These are phyloP conservation scores for Dentipellis fragilis DNA, from an alignment of 768 basidiomycete species.

Conservation along the genomic window DNA sequence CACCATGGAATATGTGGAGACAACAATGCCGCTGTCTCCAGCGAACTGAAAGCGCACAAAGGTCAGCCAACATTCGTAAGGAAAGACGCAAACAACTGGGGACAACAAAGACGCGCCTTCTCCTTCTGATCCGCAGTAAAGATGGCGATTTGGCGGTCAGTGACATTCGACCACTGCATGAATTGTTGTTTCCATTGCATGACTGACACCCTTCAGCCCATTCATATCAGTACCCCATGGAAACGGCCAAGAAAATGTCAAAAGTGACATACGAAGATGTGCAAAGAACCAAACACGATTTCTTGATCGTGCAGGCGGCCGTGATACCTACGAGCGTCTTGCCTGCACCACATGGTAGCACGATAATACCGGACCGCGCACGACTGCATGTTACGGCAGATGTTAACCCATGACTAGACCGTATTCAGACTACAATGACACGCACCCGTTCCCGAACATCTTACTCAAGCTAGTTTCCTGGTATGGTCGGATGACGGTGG, in stretches of 20 bases:
- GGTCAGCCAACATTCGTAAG: no score
- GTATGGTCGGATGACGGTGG: constrained; percentile 94
- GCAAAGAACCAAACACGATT: constrained; percentile 93
- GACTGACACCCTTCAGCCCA: constrained; percentile 60
- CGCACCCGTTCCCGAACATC: constrained; percentile 98
- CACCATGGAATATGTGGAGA: constrained; percentile 99
- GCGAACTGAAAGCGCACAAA: constrained; percentile 53
- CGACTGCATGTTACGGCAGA: constrained; percentile 43
- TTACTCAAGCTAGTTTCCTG: constrained; percentile 98
- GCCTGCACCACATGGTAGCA: constrained; percentile 95
- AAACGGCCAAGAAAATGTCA: background rate
- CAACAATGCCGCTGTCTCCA: constrained; percentile 94
- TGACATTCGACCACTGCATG: constrained; percentile 97
- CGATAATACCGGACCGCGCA: constrained; percentile 96
- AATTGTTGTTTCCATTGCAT: constrained; percentile 99
- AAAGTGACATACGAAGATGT: constrained; percentile 79
- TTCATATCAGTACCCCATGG: constrained; percentile 2
- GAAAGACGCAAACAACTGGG: no score
- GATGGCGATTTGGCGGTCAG: constrained; percentile 91
- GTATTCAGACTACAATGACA: background rate
- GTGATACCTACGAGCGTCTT: constrained; percentile 99
- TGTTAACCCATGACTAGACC: no score
- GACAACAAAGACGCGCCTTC: constrained; percentile 42
- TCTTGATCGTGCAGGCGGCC: constrained; percentile 98
- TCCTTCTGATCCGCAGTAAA: constrained; percentile 98